phyloP scores from a whole-genome alignment of 805 yeast species.

The Saturnispora sekii region DNA sequence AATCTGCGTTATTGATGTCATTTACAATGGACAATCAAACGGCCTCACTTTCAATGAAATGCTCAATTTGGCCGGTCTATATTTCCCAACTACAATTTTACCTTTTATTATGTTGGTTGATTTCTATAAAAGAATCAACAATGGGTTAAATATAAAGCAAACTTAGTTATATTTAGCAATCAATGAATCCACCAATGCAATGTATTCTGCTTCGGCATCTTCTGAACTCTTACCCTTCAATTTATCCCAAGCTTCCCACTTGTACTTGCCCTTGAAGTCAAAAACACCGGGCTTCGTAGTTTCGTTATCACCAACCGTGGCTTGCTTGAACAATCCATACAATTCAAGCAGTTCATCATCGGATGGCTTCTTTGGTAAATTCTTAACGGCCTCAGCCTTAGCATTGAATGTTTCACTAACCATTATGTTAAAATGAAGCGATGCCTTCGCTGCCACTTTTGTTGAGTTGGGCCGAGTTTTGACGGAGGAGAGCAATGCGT shows the following conservation, averaged over 20 bases:
- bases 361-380: conserved; percentile 64
- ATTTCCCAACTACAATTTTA: conserved; percentile 62
- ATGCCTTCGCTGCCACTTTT: neutral
- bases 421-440: conserved; percentile 15
- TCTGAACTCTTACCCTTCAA: conserved; percentile 77
- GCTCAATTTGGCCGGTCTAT: conserved; percentile 39
- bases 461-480: neutral
- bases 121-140: conserved; percentile 10
- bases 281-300: conserved; percentile 85
- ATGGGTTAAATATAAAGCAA: neutral
- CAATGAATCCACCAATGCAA: conserved; percentile 57
- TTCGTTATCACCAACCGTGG: conserved; percentile 89
- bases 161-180: conserved; percentile 36
- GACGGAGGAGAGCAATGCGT: neutral
- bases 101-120: conserved; percentile 52
- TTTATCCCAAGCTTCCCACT: conserved; percentile 96
- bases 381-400: conserved; percentile 72
- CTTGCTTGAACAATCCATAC: conserved; percentile 93
- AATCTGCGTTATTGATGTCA: conserved; percentile 53
- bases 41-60: conserved; percentile 33
- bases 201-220: conserved; percentile 82
- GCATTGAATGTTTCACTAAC: conserved; percentile 29
- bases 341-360: conserved; percentile 81
- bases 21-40: conserved; percentile 23
- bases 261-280: conserved; percentile 90